Conservation (phyloP, 129 eudicot species). For the Flaveria ramosissima region DNA sequence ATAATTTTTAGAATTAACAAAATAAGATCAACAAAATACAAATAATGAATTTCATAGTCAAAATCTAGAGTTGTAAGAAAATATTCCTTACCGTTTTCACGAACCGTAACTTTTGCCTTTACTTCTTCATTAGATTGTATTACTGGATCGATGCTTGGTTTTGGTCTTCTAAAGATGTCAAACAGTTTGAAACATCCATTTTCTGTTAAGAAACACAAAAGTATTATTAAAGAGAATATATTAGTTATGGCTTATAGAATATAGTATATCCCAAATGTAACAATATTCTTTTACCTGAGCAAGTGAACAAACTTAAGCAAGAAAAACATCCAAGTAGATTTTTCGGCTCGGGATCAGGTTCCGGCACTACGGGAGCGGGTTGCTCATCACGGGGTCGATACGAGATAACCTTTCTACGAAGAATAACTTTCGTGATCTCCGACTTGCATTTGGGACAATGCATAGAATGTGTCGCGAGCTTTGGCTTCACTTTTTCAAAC, state of each 20-base stretch:
- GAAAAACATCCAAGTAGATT: conserved; percentile 55
- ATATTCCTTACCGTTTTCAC: conserved; percentile 28
- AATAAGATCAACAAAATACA: too few species aligned
- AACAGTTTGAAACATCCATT: conserved; percentile 35
- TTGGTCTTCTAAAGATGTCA: conserved; percentile 26
- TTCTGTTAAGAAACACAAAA: background rate
- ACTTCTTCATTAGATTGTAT: background rate
- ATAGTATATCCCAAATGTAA: too few species aligned
- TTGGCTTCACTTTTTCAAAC: conserved; percentile 52
- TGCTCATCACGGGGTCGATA: background rate
- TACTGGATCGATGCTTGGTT: background rate
- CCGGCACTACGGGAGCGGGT: background rate
- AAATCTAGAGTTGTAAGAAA: conserved; percentile 1
- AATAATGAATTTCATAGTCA: too few species aligned
- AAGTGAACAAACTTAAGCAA: conserved; percentile 62
- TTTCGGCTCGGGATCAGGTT: conserved; percentile 3
- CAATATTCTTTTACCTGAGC: conserved; percentile 31
- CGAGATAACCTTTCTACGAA: conserved; percentile 40
- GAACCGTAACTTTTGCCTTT: conserved; percentile 2
- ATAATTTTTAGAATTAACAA: too few species aligned
- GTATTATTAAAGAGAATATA: background rate
- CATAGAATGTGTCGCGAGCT: conserved; percentile 52
- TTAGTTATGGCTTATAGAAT: too few species aligned
- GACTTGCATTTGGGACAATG: conserved; percentile 59
- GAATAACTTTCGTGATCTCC: conserved; percentile 52